Evolutionary conservation across 305 asterid genomes (phyloP), one percentile per base, ranked within the genome.

Genomic region (Plantago coronopus): DNA sequence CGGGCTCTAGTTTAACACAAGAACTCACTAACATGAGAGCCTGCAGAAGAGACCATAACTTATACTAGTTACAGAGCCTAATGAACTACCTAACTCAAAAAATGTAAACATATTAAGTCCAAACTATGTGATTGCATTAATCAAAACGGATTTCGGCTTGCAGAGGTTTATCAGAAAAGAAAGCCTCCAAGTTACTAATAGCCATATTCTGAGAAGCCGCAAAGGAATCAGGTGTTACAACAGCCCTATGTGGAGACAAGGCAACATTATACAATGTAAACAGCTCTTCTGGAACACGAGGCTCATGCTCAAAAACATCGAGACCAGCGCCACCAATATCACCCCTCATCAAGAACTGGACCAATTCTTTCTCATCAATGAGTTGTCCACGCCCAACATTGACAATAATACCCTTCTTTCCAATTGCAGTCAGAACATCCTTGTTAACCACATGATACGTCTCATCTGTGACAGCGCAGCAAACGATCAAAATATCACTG

Each of bases 271-370:
- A 87, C 87, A 84, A 47, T 17, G 17, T 47, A 15, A 61, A 58
- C 8, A 84, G 63, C 74, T 81, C 84, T 10, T 45, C 5, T 0
- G 94, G 96, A 21, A 87, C 91, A 27, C 25, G 23, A 61, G 94
- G 88, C 23, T 87, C 94, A 44, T 79, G 44, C 78, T 79, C 91
- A 42, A 72, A 87, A 51, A 87, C 95, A 63, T 87, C 95, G 17
- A 84, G 81, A 45, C 94, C 90, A 34, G 85, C 90, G 53, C 95
- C 88, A 3, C 82, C 83, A 27, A 81, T 73, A 42, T 85, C 91
- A 37, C 85, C 89, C 54, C 76, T 63, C 57, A 68, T 70, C 77
- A 87, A 62, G 47, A 58, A 73, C 66, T 57, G 22, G 0, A 85
- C 96, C 82, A 87, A 20, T 58, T 75, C 87, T 57, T 77, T 62